Evolutionary conservation across 2,329 filamentous ascomycete species (phyloP), one percentile per base, ranked within the genome.

Genomic region (Hypoxylon sp.): DNA sequence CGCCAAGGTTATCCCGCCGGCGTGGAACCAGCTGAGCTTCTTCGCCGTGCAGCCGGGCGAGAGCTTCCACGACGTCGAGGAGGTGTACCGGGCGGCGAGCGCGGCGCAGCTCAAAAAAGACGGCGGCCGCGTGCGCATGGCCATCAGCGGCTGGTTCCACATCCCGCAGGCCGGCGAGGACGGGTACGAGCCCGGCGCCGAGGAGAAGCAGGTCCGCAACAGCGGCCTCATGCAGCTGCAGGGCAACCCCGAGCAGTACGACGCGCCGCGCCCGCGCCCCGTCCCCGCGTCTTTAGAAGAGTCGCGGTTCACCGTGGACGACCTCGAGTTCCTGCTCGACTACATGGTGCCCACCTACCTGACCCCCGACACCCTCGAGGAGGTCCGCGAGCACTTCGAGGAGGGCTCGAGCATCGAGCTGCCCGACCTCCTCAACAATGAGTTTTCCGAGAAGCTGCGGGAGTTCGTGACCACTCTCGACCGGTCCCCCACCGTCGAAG

Each of bases 61-160:
- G 84, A 98, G 94, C 77, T 99, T 98, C 79, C 95, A 99, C 79
- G 95, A 99, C 76, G 95, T 99, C 57, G 94, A 98, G 80, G 95
- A 99, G 79, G 95, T 99, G 4, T 98, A 97, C 79, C 88, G 91
- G 75, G 84, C 87, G 72, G 82, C 80, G 67, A 83, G 75, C 62
- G 82, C 81, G 75, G 85, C 81, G 71, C 86, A 87, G 78, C 85
- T 88, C 56, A 85, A 84, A 75, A 87, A 84, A 77, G 86, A 94
- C 61, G 90, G 90, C 17, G 90, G 90, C 0, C 87, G 92, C 49
- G 88, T 97, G 50, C 89, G 95, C 70, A 98, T 99, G 94, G 95
- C 95, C 52, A 97, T 99, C 74, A 97, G 93, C 75, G 95, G 95
- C 54, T 99, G 95, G 95, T 99, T 96, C 78, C 95, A 99, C 78